These are phyloP conservation scores for Epichloe uncinata DNA, from an alignment of 2,329 filamentous ascomycete species.

Conservation along the genomic window DNA sequence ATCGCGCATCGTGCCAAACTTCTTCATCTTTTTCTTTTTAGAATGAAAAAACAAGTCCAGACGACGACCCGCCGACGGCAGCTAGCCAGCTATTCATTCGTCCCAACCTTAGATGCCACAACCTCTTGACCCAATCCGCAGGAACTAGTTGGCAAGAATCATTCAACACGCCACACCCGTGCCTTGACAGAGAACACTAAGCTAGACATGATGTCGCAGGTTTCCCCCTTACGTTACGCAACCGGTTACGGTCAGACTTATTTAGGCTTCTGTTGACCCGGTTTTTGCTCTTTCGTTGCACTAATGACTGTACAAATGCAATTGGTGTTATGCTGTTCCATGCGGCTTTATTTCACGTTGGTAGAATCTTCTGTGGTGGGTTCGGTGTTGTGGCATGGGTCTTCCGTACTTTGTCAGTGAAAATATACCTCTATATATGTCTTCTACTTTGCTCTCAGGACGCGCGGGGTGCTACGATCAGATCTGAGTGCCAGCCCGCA, in stretches of 20 bases:
- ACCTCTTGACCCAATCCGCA: neutral
- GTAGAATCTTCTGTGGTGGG: neutral
- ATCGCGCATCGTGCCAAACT: neutral
- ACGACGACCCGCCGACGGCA: neutral
- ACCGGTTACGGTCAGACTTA: conserved; percentile 2
- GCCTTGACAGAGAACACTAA: conserved; percentile 7
- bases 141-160: neutral
- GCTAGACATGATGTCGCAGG: conserved; percentile 7
- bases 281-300: neutral
- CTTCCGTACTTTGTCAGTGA: neutral
- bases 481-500: neutral
- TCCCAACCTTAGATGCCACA: neutral
- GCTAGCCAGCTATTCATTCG: neutral
- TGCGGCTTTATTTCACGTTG: neutral
- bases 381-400: neutral
- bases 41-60: neutral
- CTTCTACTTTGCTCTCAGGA: neutral
- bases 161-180: neutral
- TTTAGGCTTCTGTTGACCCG: conserved; percentile 3
- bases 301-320: conserved; percentile 3
- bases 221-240: neutral
- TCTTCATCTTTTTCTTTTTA: neutral
- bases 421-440: neutral
- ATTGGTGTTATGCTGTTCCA: neutral
- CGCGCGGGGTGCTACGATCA: neutral